Base-by-base conservation (phyloP, 768 basidiomycete genomes). In the Rhodosporidiobolus odoratus region DNA sequence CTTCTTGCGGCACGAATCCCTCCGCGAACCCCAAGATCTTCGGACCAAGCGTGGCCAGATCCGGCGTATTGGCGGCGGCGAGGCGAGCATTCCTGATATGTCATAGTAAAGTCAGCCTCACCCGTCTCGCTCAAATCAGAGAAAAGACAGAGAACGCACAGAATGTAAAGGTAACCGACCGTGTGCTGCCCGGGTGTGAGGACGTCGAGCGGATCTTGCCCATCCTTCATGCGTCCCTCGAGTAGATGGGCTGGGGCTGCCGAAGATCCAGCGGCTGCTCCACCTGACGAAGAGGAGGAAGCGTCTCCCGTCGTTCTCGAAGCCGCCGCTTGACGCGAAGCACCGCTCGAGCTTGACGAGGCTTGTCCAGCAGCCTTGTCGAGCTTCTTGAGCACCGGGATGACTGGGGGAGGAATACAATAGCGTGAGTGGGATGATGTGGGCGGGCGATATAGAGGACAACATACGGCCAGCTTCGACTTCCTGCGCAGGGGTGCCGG, bases 181-280 rank as follows among this genome's bases (percentile, higher is more conserved):
- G 89, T 87, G 77, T 89, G 84, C 38, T 75, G 76, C 38, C 80
- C 78, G 34, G 85, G 78, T 75, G 87, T 84, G 43, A 92, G 79
- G 15, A 88, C 77, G 4, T 79, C 65, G 60, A 92, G 76, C 15
- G 90, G 90, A 78, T 92, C 90, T 72, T 86, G 84, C 6, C 87
- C 89, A 57, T 83, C 82, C 0, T 83, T 77, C 12, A 89, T 76
- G 25, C 4, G 12, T 1, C 61, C 60, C 9, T 62, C 58, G 34
- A 73, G 57, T 12, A 73, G 9, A 27, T 53, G 34, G 4, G 48
- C 35, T 69, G 71, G 85, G 83, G 8, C 85, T 82, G 7, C 89
- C 81, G 58, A 87, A 81, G 23, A 81, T 77, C 30, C 89, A 88
- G 38, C 85, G 16, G 30, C 47, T 34, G 58, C 27, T n/a, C 1